Evolutionary conservation across 2,329 filamentous ascomycete genomes (phyloP), one percentile per base, ranked within the genome.

Genomic region (Fusarium napiforme): DNA sequence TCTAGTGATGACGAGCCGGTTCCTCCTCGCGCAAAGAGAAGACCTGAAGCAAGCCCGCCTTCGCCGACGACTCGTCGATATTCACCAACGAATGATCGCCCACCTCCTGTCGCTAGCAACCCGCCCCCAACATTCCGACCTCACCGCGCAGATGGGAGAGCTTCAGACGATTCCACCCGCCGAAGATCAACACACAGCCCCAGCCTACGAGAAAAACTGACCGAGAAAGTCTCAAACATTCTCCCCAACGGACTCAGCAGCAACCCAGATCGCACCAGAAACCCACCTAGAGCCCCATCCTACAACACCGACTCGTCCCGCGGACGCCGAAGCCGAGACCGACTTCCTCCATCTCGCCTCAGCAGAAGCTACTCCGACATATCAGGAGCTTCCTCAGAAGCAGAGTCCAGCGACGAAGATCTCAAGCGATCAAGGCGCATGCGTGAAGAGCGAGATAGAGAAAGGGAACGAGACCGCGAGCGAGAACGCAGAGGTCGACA

Each of bases 191-290:
- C 79, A 15, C 79, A 79, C 8, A 83, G 82, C 36, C 79, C 85
- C 4, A 80, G 84, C n/a, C 66, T 86, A 46, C 81, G 82, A 43
- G 84, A 85, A 16, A 87, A 85, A 56, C 55, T 87, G 34, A 79
- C 79, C 37, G 85, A 87, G 39, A 87, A 84, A 30, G 78, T 87
- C 15, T 80, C 83, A 5, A 83, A 79, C 11, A 82, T 87, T 9
- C 74, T 87, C 4, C 83, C 84, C 3, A 82, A 81, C 42, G 79
- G 81, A 5, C 75, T 81, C 26, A 32, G 40, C 4, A 75, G 75
- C 1, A 45, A 30, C 18, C 67, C 77, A 7, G 83, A 85, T 39
- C 75, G 82, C 23, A 80, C 82, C 9, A 81, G 84, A 26, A 82
- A 80, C 57, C 78, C 79, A 34, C 81, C 82, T 7, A 78, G 83